Base-by-base conservation (phyloP, 805 yeast species). In the Saccharomycopsis babjevae region DNA sequence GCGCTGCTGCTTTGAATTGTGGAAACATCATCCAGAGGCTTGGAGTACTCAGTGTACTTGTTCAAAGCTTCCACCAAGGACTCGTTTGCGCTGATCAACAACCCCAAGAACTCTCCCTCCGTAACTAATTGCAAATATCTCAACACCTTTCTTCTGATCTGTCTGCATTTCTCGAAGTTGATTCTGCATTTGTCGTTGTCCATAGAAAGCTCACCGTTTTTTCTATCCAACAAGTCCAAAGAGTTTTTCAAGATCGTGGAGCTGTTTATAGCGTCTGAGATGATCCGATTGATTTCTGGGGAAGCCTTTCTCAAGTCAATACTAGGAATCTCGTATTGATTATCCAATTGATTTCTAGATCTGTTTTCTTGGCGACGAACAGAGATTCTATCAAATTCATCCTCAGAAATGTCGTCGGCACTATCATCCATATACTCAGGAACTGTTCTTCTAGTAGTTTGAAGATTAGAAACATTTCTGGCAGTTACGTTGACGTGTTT, bases 1-100 rank as follows among this genome's bases (percentile, higher is more conserved):
- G 10, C 40, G 20, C 38, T n/a, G n/a, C 34, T 16, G 52, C 52
- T 46, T 13, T 46, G 52, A 15, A 46, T 46, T n/a, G 52, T 46
- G 32, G 52, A 46, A 15, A 11, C 52, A 22, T 46, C 62, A 50
- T 57, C 59, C 25, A 18, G 18, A 5, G 62, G 59, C 15, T 59
- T 59, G 8, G 62, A 54, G 40, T 57, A 61, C 36, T 79, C 78
- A 62, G 92, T 96, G 70, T 83, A 92, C 59, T 76, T 73, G 66
- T 83, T 82, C 67, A 94, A 78, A 0, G 91, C 86, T 3, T 76
- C 75, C 6, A 94, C 96, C 63, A 94, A 79, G 70, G 89, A 92
- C 67, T 94, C 99, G 70, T 94, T 94, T 54, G 97, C 96, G 67
- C 83, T 86, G 61, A 94, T 83, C 64, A 94, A 78, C 54, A 89